phyloP scores from a whole-genome alignment of 176 grass and related monocot species.

The Pontederia paniculata region DNA sequence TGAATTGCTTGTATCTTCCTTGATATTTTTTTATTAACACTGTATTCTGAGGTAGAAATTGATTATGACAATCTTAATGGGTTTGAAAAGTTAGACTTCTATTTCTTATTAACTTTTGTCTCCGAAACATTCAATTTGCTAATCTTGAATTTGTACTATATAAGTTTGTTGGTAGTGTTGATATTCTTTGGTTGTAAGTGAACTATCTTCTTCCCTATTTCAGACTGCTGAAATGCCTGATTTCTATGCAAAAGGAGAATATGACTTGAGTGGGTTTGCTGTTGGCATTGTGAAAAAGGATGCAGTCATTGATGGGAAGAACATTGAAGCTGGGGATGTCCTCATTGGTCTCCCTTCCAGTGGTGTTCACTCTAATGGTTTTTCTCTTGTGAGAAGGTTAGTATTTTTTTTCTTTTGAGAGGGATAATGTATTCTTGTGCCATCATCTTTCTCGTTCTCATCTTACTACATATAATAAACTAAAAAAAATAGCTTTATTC shows the following conservation, averaged over 20 bases:
- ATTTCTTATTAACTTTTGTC: too few species aligned
- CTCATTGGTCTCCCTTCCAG: slow-evolving; percentile 96
- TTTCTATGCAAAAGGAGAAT: slow-evolving; percentile 86
- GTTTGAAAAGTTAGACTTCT: too few species aligned
- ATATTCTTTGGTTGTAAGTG: neutral
- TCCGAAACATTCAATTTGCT: too few species aligned
- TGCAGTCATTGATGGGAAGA: slow-evolving; percentile 76
- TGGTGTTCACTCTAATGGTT: slow-evolving; percentile 95
- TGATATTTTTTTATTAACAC: too few species aligned
- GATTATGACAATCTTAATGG: too few species aligned
- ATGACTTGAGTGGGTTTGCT: slow-evolving; percentile 91
- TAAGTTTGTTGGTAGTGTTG: neutral
- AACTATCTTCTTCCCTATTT: neutral
- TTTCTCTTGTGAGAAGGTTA: slow-evolving; percentile 92
- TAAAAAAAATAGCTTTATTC: too few species aligned
- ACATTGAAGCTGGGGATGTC: slow-evolving; percentile 66
- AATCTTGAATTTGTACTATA: too few species aligned
- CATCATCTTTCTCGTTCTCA: neutral
- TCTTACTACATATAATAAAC: too few species aligned
- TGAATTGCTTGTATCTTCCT: too few species aligned
- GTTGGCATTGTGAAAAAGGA: slow-evolving; percentile 83
- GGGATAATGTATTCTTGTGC: neutral
- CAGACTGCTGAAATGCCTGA: slow-evolving; percentile 98
- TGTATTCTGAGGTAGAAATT: too few species aligned
- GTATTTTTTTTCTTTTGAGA: neutral